Base-by-base conservation (phyloP, 495 filamentous ascomycete genomes). In the Hyaloscypha finlandica region DNA sequence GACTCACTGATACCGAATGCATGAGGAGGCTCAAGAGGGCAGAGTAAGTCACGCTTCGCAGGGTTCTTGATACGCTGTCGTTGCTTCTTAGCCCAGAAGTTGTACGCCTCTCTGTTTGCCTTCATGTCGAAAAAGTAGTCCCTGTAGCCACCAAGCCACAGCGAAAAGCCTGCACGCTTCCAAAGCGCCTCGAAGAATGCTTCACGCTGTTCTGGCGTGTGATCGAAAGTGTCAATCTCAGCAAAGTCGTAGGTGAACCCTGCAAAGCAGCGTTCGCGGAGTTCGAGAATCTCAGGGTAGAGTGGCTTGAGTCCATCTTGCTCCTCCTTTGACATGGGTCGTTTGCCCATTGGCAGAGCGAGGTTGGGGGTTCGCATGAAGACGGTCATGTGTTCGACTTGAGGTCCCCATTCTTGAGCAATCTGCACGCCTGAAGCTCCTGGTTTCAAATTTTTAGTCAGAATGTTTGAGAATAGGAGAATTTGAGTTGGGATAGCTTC, bases 401-500 rank as follows among this genome's bases (percentile, higher is more conserved):
- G 48, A 9, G 72, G 71, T 22, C 73, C 78, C 65, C 71, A 64
- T 16, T 79, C 81, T 62, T 88, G 85, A 2, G 77, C 75, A 45
- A 86, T 76, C 61, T 90, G 88, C 0, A 89, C 81, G 0, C 85
- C 86, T 0, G 83, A 79, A 0, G 85, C 81, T 11, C 88, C 42
- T 48, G 42, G 8, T 16, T 48, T 48, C 42, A 19, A 48, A 48
- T 4, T 0, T 6, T 48, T 12, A 37, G 42, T 48, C 42, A 48
- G 42, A 6, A 48, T 48, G 11, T 48, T 3, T 48, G 11, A 12
- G 6, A 12, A 19, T 48, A 12, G 42, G 1, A 48, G 42, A 14
- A 19, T 19, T 48, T 19, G 42, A 12, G 42, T 12, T 4, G 16
- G 9, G 42, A 14, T 19, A 19, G 42, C 8, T 48, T 48, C 42